Percentiles rank a stretch among this genome's conserved stretches.
These are phyloP conservation scores for Rhodotorula babjevae DNA, from an alignment of 768 basidiomycete genomes.

Conservation along the genomic window DNA sequence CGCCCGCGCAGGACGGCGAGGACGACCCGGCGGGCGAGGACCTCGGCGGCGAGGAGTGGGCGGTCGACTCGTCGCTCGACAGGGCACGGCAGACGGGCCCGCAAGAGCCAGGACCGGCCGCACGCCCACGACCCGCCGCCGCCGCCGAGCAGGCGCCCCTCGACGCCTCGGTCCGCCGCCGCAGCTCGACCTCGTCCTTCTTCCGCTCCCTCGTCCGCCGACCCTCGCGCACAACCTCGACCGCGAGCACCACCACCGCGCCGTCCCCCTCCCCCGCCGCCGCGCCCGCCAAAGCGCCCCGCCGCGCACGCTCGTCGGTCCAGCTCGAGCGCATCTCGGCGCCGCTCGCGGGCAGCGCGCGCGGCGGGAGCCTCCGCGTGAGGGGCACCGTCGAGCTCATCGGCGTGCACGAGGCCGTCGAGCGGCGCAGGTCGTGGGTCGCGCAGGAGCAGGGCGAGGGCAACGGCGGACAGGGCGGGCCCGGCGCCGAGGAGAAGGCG, in stretches of 20 bases:
- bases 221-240: neutral
- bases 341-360: slow-evolving; percentile 3
- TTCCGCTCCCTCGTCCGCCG: neutral
- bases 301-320: slow-evolving; percentile 1
- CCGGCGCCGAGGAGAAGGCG: neutral
- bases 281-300: neutral
- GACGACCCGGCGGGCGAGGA: neutral
- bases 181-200: slow-evolving; percentile 3
- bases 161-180: neutral
- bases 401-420: neutral
- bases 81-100: neutral
- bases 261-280: neutral
- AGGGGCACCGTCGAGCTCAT: neutral
- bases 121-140: no score
- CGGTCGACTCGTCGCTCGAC: neutral
- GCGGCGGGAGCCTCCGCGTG: neutral
- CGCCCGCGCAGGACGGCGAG: neutral
- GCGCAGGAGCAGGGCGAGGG: neutral
- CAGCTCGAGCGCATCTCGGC: slow-evolving; percentile 18
- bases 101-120: neutral
- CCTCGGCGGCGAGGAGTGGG: neutral
- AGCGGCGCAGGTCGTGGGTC: neutral
- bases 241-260: neutral
- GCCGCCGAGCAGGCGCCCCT: no score
- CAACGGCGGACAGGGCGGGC: neutral